Percentiles rank a stretch among this genome's conserved stretches.
Evolutionary conservation across 352 stramenopile species (phyloP).

Genomic region (Phytophthora quininea): DNA sequence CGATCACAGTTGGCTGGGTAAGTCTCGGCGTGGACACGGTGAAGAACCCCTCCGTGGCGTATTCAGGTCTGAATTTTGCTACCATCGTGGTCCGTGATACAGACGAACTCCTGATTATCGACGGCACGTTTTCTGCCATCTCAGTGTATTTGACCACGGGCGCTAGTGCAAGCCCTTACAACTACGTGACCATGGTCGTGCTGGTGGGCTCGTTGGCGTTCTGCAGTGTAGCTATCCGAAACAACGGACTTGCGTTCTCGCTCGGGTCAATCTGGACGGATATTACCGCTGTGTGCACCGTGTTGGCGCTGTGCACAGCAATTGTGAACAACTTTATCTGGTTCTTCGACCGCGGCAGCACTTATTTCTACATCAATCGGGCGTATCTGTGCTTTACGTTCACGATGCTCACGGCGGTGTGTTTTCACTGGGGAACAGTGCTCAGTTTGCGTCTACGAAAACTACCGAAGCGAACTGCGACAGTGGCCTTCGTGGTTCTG

Average conservation of each 20-base stretch:
- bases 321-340: constrained; percentile 90
- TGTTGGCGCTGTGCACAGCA: constrained; percentile 70
- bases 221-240: constrained; percentile 82
- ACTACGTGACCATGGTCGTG: constrained; percentile 88
- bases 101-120: constrained; percentile 58
- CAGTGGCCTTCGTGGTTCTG: constrained; percentile 67
- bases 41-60: constrained; percentile 75
- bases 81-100: constrained; percentile 60
- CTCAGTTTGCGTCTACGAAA: constrained; percentile 80
- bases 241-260: constrained; percentile 83
- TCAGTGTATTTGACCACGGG: constrained; percentile 69
- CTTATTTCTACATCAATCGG: constrained; percentile 86
- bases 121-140: constrained; percentile 72
- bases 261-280: constrained; percentile 88
- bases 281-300: constrained; percentile 84
- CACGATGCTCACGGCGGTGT: constrained; percentile 89
- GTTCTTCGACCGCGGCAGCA: constrained; percentile 63
- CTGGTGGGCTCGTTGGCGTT: constrained; percentile 84
- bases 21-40: constrained; percentile 67
- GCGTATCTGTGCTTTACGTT: constrained; percentile 87
- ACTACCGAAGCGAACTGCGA: constrained; percentile 69
- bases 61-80: constrained; percentile 72
- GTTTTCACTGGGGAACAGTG: constrained; percentile 89
- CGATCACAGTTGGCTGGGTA: constrained; percentile 75
- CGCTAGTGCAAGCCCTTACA: constrained; percentile 82